A percentile compares a stretch with the other conserved stretches of the same genome.
phyloP scores from a whole-genome alignment of 139 green algal species.

The Micromonas commoda region DNA sequence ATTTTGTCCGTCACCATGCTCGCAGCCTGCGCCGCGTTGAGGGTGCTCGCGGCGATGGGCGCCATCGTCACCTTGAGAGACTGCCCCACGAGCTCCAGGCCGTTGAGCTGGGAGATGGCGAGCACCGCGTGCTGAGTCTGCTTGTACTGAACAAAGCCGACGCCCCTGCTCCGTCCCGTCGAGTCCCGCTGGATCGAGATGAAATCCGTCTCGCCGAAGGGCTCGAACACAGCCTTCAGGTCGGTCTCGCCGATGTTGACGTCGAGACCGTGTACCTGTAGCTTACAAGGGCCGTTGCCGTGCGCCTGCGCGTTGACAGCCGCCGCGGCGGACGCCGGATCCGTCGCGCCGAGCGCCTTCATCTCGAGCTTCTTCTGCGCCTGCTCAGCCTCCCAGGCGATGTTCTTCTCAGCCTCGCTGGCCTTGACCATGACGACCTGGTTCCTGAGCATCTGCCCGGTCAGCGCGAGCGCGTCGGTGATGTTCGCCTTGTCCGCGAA shows the following conservation, averaged over 20 bases:
- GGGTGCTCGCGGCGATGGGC: background rate
- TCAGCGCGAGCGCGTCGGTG: constrained; percentile 66
- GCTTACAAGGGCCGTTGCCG: background rate
- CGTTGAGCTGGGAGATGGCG: constrained; percentile 61
- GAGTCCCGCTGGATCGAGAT: constrained; percentile 39
- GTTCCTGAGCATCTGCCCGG: constrained; percentile 64
- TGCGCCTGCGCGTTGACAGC: background rate
- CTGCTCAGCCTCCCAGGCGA: constrained; percentile 82
- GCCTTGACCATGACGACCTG: constrained; percentile 83
- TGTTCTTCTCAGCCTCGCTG: constrained; percentile 74
- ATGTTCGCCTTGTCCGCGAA: constrained; percentile 41
- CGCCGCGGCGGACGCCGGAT: background rate
- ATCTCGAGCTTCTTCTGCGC: constrained; percentile 49
- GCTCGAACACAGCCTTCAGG: constrained; percentile 66
- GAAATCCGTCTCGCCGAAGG: constrained; percentile 66
- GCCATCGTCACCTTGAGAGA: constrained; percentile 43
- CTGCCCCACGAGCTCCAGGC: constrained; percentile 52
- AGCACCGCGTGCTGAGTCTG: constrained; percentile 46
- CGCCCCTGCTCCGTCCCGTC: constrained; percentile 42
- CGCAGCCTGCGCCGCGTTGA: background rate
- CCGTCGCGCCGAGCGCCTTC: background rate
- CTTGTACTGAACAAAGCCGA: constrained; percentile 50
- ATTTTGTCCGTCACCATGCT: background rate
- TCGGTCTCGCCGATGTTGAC: constrained; percentile 48
- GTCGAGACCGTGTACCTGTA: constrained; percentile 4